Base-by-base conservation (phyloP, 2,329 filamentous ascomycete genomes). In the Elsinoe necatrix region DNA sequence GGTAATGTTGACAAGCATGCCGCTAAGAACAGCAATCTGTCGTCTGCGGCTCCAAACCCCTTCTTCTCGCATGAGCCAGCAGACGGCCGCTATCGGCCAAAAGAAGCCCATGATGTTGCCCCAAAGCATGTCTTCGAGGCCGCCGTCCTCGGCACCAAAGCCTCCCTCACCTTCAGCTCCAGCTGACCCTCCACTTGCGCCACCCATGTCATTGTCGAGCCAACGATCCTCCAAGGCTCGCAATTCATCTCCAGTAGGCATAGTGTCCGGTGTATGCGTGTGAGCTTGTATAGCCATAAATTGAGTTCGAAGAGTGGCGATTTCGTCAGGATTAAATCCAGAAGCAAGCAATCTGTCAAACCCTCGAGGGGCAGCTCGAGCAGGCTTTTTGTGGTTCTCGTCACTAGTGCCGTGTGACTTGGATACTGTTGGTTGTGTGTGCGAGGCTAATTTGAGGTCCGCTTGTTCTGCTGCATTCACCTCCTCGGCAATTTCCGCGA, bases 81-180 rank as follows among this genome's bases (percentile, higher is more conserved):
- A 83, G 57, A 92, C 75, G 65, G 88, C 90, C 0, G 89, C 92
- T 8, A 97, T 71, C 3, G 93, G 93, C 82, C 92, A 97, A 69
- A 98, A 87, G 75, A 97, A 98, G 0, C 93, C 93, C 65, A 93
- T 87, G 58, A 95, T 75, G 70, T 93, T 89, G 3, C 91, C 93
- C 72, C 85, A 87, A 58, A 97, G 77, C 75, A 96, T 82, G 65
- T 95, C 85, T 66, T 97, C 92, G 43, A 95, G 74, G 9, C 87
- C 79, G 0, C 81, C 83, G 42, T 75, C 75, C 42, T 76, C 70
- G 56, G 80, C 75, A 23, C 76, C 77, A 35, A 78, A 77, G 2
- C 77, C 75, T 20, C 69, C 69, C 45, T 71, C 67, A 3, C 70
- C 69, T 23, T 66, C 67, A 9, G 65, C 67, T n/a, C 69, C 72